Base-by-base conservation (phyloP, 176 grass and related monocot genomes). In the Guadua angustifolia region DNA sequence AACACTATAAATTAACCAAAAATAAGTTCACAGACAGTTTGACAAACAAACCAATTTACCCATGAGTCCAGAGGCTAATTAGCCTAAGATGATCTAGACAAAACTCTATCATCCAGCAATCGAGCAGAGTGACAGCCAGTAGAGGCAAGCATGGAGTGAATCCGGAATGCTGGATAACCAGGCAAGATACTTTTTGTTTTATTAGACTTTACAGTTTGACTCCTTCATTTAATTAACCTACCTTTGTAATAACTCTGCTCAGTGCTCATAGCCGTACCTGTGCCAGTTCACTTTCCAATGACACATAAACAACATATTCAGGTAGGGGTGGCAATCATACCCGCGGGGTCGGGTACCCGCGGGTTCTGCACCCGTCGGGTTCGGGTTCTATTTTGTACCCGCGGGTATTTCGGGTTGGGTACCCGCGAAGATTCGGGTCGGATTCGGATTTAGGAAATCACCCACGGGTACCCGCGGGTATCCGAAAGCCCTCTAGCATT, bases 291-390 rank as follows among this genome's bases (percentile, higher is more conserved):
- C 47, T n/a, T 66, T 69, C 32, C 2, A 52, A 19, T 69, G 47
- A 69, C 64, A 80, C 32, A 69, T 67, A 6, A 2, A 46, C 19
- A 68, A 53, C 32, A 80, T 68, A 25, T 80, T 67, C 64, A 67
- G 64, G 32, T 21, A 55, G 3, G 11, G 44, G 17, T 5, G 21
- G 16, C 16, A n/a, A n/a, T n/a, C n/a, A n/a, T n/a, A n/a, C n/a
- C n/a, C n/a, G n/a, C n/a, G n/a, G n/a, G n/a, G n/a, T n/a, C n/a
- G n/a, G n/a, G n/a, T n/a, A n/a, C n/a, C n/a, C n/a, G n/a, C n/a
- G n/a, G n/a, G n/a, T n/a, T n/a, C n/a, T n/a, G n/a, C n/a, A n/a
- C n/a, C n/a, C n/a, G n/a, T n/a, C n/a, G n/a, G n/a, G n/a, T n/a
- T n/a, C n/a, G n/a, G n/a, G n/a, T n/a, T n/a, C n/a, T n/a, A n/a